Conservation (phyloP, 176 grass and related monocot species). For the Bolboschoenus planiculmis region DNA sequence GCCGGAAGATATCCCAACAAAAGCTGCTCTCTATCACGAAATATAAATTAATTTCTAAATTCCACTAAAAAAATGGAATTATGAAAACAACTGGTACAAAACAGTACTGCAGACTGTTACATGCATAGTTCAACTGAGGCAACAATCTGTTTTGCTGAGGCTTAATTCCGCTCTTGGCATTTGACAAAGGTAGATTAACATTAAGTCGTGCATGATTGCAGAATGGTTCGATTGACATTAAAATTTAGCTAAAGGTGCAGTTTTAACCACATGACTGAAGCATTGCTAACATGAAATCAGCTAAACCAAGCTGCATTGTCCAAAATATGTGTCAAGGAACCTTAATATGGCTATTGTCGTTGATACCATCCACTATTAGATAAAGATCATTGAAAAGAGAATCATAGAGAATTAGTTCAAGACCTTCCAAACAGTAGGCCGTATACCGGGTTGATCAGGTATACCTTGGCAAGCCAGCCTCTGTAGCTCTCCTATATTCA, state of each 20-base stretch:
- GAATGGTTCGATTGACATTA: background rate
- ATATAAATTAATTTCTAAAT: conserved; percentile 62
- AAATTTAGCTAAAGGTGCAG: background rate
- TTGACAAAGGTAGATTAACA: background rate
- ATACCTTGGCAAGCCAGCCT: conserved; percentile 79
- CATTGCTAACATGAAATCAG: background rate
- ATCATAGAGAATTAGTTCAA: conserved; percentile 22
- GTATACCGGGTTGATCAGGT: conserved; percentile 38
- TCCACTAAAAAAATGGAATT: conserved; percentile 9
- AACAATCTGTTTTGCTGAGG: background rate
- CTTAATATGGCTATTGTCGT: background rate
- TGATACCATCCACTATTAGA: background rate
- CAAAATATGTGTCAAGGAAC: background rate
- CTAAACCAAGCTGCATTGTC: background rate
- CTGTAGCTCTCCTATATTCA: conserved; percentile 84
- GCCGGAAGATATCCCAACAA: conserved; percentile 84
- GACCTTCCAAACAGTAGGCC: conserved; percentile 91
- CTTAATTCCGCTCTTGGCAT: conserved; percentile 3
- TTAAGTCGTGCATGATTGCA: background rate
- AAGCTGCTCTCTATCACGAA: conserved; percentile 93
- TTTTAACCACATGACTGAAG: background rate
- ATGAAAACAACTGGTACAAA: background rate
- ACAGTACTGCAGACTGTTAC: background rate
- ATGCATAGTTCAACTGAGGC: background rate
- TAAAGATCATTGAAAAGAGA: conserved; percentile 2